Percentiles rank a stretch among this genome's conserved stretches.
Conservation (phyloP, 1,284 basidiomycete species). For the Trametes hirsuta region DNA sequence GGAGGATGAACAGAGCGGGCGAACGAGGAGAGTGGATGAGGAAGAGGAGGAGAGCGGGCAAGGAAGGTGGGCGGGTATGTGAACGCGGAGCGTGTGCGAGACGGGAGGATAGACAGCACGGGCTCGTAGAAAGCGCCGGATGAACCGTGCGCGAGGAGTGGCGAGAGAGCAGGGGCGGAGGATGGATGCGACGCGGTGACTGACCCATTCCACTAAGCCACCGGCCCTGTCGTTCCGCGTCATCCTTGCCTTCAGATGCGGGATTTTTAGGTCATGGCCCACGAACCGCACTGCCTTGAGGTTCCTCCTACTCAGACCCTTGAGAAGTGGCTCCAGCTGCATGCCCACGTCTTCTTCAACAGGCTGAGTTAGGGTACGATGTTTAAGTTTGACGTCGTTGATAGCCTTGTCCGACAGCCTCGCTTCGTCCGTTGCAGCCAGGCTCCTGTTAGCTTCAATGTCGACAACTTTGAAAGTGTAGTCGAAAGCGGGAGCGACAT, state of each 20-base stretch:
- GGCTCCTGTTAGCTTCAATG: neutral
- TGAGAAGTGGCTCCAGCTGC: neutral
- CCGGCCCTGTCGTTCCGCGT: neutral
- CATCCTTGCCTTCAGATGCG: neutral
- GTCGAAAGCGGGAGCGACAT: neutral
- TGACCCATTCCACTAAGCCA: conserved; percentile 3
- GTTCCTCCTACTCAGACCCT: neutral
- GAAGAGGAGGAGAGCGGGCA: too few species aligned
- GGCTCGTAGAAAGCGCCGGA: too few species aligned
- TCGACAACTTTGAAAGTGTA: conserved; percentile 2
- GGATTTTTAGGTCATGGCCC: neutral
- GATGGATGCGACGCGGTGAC: neutral
- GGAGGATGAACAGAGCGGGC: too few species aligned
- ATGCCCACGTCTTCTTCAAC: neutral
- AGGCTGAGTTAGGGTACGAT: neutral
- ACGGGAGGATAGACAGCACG: too few species aligned
- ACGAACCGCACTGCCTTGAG: conserved; percentile 2
- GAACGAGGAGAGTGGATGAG: too few species aligned
- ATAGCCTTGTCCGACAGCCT: conserved; percentile 1
- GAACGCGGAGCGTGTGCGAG: too few species aligned
- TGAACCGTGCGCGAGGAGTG: too few species aligned
- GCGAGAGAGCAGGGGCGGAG: too few species aligned
- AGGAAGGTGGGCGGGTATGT: too few species aligned
- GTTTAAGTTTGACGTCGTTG: neutral
- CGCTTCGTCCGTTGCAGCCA: neutral